Evolutionary conservation across 805 yeast genomes (phyloP), one percentile per base, ranked within the genome.

Genomic region (Zygotorulaspora danielsina): DNA sequence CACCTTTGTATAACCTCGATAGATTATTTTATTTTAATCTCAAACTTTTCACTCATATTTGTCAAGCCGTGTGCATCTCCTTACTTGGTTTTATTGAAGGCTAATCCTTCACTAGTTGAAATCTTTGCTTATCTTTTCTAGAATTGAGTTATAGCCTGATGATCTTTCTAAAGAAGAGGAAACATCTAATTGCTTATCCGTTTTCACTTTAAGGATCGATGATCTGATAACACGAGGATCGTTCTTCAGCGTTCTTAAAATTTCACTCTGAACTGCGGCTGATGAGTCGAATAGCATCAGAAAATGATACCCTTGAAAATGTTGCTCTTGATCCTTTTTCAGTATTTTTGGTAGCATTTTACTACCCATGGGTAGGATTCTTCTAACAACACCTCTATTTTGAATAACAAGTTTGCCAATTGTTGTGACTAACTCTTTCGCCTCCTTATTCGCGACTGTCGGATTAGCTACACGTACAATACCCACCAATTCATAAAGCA

Each of bases 321-420:
- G 95, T 45, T 78, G 74, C 58, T 89, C 95, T 56, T 88, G 94
- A 56, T 87, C 87, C 57, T 85, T 85, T 49, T 80, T 78, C 65
- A 85, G 74, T 45, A 90, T 75, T 48, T 79, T 82, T 13, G 97
- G 96, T 39, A 93, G 71, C 19, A 79, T 79, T 46, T 76, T 76
- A 29, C 79, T 75, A 1, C 96, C 97, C 60, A 89, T 65, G 46
- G 88, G 83, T 36, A 82, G 75, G 32, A 90, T 76, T 45, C 78
- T 80, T 59, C 97, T 76, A 26, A 90, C 79, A n/a, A 90, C 90
- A 36, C 98, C 98, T 72, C 96, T 86, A 64, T 90, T 89, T 45
- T 79, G 77, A 42, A 93, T 74, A 19, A 90, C 76, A 57, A 87
- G 70, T 58, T 78, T 82, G 7, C 97, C 97, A 19, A 89, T 72